Conservation (phyloP, 305 asterid genomes). For the Fraxinus baroniana region DNA sequence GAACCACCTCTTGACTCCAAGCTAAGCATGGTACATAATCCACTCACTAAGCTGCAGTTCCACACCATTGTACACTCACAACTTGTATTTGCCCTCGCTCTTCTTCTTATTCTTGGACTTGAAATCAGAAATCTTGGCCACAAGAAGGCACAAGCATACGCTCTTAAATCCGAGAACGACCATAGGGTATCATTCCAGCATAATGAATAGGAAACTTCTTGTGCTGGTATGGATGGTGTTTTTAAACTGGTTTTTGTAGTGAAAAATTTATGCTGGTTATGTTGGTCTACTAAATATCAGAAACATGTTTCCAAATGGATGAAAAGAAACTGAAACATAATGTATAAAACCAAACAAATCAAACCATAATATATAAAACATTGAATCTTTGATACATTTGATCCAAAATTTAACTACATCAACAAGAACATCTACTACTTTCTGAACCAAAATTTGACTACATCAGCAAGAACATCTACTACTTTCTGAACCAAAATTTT, state of each 20-base stretch:
- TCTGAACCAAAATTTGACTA: no score
- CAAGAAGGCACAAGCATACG: constrained; percentile 60
- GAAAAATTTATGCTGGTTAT: constrained; percentile 79
- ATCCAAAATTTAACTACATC: background rate
- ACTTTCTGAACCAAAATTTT: constrained; percentile 59
- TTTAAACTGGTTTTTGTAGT: no score
- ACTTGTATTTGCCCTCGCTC: constrained; percentile 26
- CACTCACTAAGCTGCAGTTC: constrained; percentile 90
- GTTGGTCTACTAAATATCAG: constrained; percentile 35
- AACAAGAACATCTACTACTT: no score
- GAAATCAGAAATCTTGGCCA: constrained; percentile 52
- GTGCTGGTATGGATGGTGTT: no score
- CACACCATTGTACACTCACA: constrained; percentile 73
- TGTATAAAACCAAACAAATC: background rate
- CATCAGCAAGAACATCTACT: constrained; percentile 64
- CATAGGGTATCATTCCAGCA: constrained; percentile 38
- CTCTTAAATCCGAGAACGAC: constrained; percentile 31
- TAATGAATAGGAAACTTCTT: no score
- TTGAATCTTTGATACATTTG: background rate
- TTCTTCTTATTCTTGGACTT: constrained; percentile 12
- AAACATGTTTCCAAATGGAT: no score
- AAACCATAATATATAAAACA: background rate
- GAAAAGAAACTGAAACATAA: no score
- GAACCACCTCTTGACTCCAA: constrained; percentile 75
- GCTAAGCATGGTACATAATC: constrained; percentile 79